Conservation (phyloP, 2,329 filamentous ascomycete genomes). For the Phialocephala sp. region DNA sequence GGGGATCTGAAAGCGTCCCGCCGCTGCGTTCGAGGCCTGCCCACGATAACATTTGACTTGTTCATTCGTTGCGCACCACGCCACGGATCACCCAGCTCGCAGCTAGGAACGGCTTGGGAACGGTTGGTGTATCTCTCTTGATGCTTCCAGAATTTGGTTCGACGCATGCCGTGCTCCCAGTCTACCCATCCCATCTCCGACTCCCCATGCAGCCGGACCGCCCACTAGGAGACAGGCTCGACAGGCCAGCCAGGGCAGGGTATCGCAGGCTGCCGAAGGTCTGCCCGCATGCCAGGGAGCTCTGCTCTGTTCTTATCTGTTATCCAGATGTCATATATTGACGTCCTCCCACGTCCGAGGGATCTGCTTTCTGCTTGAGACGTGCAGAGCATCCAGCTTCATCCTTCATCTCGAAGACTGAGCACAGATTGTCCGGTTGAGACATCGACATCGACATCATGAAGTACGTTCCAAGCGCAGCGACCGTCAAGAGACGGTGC, state of each 20-base stretch:
- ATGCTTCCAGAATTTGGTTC: constrained; percentile 1
- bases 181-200: neutral
- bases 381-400: constrained; percentile 7
- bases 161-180: neutral
- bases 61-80: neutral
- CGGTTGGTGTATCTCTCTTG: neutral
- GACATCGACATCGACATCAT: constrained; percentile 20
- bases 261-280: neutral
- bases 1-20: neutral
- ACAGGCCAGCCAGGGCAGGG: no score
- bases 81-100: constrained; percentile 7
- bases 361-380: neutral
- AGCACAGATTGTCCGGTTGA: neutral
- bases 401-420: neutral
- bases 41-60: neutral
- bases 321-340: neutral
- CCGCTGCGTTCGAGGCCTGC: neutral
- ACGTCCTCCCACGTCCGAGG: neutral
- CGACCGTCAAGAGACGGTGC: constrained; percentile 47
- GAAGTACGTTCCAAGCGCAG: constrained; percentile 43
- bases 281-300: neutral
- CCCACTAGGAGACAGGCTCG: neutral
- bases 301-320: neutral
- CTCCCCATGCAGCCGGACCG: neutral
- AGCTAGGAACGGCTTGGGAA: neutral